phyloP scores from a whole-genome alignment of 257 asterid genomes.

The Solanum bulbocastanum region DNA sequence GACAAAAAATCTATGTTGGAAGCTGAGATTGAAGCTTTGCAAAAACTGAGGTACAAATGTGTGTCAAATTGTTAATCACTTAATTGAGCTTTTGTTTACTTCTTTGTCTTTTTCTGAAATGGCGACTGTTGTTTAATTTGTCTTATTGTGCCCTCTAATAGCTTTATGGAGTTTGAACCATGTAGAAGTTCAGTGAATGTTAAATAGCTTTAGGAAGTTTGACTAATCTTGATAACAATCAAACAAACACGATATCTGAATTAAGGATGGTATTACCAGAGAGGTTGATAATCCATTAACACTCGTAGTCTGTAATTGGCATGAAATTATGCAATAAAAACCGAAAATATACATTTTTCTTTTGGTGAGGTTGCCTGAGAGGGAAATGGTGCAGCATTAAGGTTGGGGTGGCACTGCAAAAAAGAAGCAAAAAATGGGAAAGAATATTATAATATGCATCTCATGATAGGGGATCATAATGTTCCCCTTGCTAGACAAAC shows the following conservation, averaged over 20 bases:
- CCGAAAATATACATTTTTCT: not conserved
- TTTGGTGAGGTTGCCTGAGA: not conserved
- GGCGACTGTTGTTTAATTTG: not conserved
- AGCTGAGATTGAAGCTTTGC: constrained; percentile 78
- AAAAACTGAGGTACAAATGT: constrained; percentile 59
- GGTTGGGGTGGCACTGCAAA: not conserved
- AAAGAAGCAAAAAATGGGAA: not conserved
- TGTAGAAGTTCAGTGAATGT: not conserved
- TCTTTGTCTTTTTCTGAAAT: not conserved
- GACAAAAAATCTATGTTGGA: constrained; percentile 69
- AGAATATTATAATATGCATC: not conserved
- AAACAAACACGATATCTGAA: not conserved
- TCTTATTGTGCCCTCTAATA: not conserved
- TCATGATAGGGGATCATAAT: not conserved
- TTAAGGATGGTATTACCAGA: not conserved
- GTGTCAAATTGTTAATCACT: not conserved
- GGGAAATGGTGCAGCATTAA: not conserved
- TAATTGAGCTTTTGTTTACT: not conserved
- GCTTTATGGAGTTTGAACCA: not conserved
- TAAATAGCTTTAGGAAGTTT: not conserved
- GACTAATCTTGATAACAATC: not conserved
- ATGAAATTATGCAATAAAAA: not conserved
- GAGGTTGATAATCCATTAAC: not conserved
- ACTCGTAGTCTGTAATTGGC: not conserved
- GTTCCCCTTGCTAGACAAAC: not conserved